phyloP scores from a whole-genome alignment of 345 rosid species.

The Bruguiera sexangula region DNA sequence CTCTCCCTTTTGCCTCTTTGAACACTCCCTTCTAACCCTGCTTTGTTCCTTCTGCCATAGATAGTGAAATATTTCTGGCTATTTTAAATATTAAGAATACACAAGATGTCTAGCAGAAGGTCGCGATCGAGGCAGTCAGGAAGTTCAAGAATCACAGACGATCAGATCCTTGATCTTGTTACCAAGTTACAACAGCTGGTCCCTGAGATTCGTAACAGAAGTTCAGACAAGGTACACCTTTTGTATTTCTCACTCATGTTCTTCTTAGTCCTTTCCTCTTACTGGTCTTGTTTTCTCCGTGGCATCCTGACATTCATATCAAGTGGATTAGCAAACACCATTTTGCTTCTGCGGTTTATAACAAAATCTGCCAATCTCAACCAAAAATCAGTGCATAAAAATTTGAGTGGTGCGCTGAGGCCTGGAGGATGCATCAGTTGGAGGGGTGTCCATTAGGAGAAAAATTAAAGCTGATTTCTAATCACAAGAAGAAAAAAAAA shows the following conservation, averaged over 20 bases:
- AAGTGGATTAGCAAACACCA: no score
- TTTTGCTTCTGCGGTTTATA: not conserved
- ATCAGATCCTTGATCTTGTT: conserved; percentile 89
- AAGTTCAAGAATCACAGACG: conserved; percentile 71
- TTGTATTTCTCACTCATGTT: not conserved
- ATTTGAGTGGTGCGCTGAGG: no score
- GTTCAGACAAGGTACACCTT: conserved; percentile 58
- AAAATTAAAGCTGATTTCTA: no score
- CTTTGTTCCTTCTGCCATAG: not conserved
- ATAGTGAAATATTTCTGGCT: not conserved
- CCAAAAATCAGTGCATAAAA: no score
- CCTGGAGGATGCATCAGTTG: no score
- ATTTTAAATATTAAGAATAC: not conserved
- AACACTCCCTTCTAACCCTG: not conserved
- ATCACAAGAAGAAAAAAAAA: no score
- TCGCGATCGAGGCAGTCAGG: conserved; percentile 70
- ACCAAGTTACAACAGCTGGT: conserved; percentile 80
- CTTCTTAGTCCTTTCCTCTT: not conserved
- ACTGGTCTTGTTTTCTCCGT: not conserved
- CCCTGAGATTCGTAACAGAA: conserved; percentile 65
- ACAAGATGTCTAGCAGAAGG: conserved; percentile 74
- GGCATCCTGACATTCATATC: not conserved
- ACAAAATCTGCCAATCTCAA: no score
- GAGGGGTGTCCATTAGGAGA: no score
- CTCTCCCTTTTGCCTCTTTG: not conserved